Evolutionary conservation across 305 asterid genomes (phyloP).

Genomic region (Coffea humblotiana): DNA sequence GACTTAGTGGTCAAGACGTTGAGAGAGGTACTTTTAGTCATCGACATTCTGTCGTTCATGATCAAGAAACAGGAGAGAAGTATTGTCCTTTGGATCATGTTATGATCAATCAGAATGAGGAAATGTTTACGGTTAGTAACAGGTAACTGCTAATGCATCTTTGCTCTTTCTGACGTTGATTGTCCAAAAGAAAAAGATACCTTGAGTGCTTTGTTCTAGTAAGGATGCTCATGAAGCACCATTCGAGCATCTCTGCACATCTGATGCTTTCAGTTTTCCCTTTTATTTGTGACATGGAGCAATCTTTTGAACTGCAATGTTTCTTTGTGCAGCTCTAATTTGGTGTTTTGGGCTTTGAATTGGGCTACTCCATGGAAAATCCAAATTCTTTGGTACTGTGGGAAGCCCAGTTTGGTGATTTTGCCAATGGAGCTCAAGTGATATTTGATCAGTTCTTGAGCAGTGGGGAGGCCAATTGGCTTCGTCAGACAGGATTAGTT

Average conservation of each 20-base stretch:
- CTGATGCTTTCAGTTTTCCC: not conserved
- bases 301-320: conserved; percentile 11
- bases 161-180: not conserved
- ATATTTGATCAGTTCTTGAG: conserved; percentile 94
- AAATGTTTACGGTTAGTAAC: conserved; percentile 95
- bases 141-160: conserved; percentile 39
- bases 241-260: no score
- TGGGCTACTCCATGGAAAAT: conserved; percentile 96
- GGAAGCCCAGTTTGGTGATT: conserved; percentile 99
- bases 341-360: conserved; percentile 90
- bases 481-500: conserved; percentile 93
- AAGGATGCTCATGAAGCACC: not conserved
- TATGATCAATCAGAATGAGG: conserved; percentile 76
- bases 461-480: conserved; percentile 96
- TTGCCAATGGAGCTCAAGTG: conserved; percentile 95
- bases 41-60: conserved; percentile 83
- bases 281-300: conserved; percentile 4
- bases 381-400: conserved; percentile 89
- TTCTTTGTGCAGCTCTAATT: conserved; percentile 68
- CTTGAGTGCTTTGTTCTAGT: not conserved
- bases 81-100: conserved; percentile 91
- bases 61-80: conserved; percentile 77
- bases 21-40: conserved; percentile 98
- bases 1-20: conserved; percentile 99
- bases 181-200: not conserved